Evolutionary conservation across 2,329 filamentous ascomycete genomes (phyloP), one percentile per base, ranked within the genome.

Genomic region (Fusarium phyllophilum): DNA sequence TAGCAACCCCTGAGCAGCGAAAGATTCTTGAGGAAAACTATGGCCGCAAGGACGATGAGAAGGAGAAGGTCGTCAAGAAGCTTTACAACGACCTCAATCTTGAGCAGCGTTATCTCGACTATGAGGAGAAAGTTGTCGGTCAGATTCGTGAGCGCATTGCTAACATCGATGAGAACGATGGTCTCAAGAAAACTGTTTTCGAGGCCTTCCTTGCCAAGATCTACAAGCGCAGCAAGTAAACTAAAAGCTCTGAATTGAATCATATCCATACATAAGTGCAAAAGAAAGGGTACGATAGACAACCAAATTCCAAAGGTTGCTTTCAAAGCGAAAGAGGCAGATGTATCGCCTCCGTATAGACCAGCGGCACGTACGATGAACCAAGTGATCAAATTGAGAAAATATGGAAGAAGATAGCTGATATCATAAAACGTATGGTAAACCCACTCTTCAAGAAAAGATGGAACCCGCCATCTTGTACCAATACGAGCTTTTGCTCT

Each of bases 201-300:
- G 93, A 97, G 78, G 89, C 90, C 49, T 99, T 98, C 88, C 87
- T 99, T 75, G 87, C 88, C 83, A 99, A 99, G 90, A 98, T 99
- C 81, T 98, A 98, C 90, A 97, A 97, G 91, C 90, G 96, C 81
- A 96, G 90, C 89, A 98, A 97, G 86, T 98, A 93, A 83, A 74
- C 17, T 22, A 41, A 44, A 36, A 20, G 22, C 22, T 24, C 52
- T 22, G 15, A 52, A 39, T 33, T 29, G 55, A 45, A 52, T 46
- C 31, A 63, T 46, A 36, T 49, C 57, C 67, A 60, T 52, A 54
- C 68, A 62, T 57, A 17, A 22, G 39, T 52, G 68, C 48, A 54
- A 56, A 33, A 54, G 20, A 51, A 56, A 39, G 44, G 36, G 36
- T 54, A 45, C 45, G 31, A 41, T 55, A 38, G 36, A 42, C 20